Evolutionary conservation across 2,329 filamentous ascomycete species (phyloP).

Genomic region (Sporothrix sp.): DNA sequence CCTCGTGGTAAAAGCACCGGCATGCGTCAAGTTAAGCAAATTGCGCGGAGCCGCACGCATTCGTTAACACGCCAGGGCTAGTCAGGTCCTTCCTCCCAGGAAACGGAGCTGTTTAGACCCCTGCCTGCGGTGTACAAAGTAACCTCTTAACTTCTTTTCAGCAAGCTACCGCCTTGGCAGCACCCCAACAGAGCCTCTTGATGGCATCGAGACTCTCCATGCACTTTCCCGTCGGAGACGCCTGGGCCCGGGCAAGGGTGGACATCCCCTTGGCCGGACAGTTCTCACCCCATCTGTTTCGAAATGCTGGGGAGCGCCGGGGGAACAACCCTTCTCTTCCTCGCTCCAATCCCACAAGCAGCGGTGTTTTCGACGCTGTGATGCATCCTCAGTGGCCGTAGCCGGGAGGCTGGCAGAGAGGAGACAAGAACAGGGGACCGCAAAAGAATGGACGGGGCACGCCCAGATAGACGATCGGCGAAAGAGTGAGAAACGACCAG

Average conservation of each 20-base stretch:
- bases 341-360: background rate
- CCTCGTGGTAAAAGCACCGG: background rate
- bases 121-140: constrained; percentile 8
- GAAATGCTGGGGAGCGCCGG: constrained; percentile 20
- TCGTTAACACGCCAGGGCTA: background rate
- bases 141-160: background rate
- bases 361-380: too few species aligned
- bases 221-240: constrained; percentile 20
- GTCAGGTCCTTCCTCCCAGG: background rate
- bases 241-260: constrained; percentile 22
- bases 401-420: too few species aligned
- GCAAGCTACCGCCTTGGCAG: background rate
- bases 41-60: background rate
- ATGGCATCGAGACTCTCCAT: background rate
- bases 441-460: constrained; percentile 10
- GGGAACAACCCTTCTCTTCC: background rate
- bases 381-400: too few species aligned
- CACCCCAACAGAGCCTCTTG: constrained; percentile 1
- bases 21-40: background rate
- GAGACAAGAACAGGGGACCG: background rate
- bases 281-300: constrained; percentile 32
- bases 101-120: constrained; percentile 9
- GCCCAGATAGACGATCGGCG: too few species aligned
- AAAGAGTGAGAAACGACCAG: background rate
- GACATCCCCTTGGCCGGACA: constrained; percentile 25